These are phyloP conservation scores for Salix caprea DNA, from an alignment of 345 rosid species.

Conservation along the genomic window DNA sequence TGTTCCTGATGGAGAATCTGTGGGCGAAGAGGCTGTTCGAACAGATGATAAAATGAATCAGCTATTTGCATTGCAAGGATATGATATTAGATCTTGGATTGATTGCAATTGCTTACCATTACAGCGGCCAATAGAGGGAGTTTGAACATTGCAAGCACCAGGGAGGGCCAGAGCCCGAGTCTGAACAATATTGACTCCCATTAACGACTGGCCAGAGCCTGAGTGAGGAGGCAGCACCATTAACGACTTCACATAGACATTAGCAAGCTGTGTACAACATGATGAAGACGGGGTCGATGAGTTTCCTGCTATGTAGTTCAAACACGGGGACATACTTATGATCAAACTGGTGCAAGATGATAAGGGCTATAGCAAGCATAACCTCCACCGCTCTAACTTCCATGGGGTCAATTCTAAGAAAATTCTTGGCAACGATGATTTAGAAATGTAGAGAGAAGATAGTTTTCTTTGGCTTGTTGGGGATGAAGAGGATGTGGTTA, in stretches of 20 bases:
- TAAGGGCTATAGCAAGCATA: neutral
- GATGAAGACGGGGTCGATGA: constrained; percentile 25
- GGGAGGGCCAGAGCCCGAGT: constrained; percentile 36
- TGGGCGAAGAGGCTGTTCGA: constrained; percentile 17
- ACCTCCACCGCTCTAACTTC: neutral
- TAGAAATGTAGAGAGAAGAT: neutral
- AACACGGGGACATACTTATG: constrained; percentile 23
- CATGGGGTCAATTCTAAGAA: neutral
- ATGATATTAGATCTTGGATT: neutral
- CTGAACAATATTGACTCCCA: constrained; percentile 27
- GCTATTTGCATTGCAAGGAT: neutral
- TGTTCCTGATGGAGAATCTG: constrained; percentile 24
- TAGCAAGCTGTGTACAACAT: constrained; percentile 29
- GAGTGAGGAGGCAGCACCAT: constrained; percentile 24
- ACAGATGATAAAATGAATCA: neutral
- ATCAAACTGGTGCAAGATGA: constrained; percentile 17
- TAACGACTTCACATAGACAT: constrained; percentile 28
- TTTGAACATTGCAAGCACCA: constrained; percentile 26
- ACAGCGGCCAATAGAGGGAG: constrained; percentile 23
- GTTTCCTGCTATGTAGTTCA: constrained; percentile 24
- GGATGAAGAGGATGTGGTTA: neutral
- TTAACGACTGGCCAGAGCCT: constrained; percentile 17
- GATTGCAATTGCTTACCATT: constrained; percentile 3
- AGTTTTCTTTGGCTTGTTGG: neutral
- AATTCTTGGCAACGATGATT: neutral